phyloP scores from a whole-genome alignment of 306 rosid species.

The Morella rubra region DNA sequence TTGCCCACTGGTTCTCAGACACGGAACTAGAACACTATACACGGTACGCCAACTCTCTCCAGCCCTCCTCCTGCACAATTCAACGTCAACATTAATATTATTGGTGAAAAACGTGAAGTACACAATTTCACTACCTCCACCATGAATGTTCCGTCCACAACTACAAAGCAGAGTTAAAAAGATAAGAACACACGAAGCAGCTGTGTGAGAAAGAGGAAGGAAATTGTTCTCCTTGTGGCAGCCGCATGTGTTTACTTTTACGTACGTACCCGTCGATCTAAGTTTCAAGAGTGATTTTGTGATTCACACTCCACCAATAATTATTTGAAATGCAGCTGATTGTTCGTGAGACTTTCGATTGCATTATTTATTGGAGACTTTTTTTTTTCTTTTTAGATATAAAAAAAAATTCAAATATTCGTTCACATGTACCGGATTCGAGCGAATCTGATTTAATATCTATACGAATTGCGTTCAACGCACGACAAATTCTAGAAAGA shows the following conservation, averaged over 20 bases:
- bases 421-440: too few relatives aligned
- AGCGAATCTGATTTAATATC: too few relatives aligned
- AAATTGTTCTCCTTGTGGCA: background rate
- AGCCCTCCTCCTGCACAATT: background rate
- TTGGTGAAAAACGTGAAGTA: background rate
- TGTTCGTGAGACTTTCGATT: too few relatives aligned
- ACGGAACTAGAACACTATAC: constrained; percentile 9
- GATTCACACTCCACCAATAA: background rate
- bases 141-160: too few relatives aligned
- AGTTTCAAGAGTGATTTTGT: background rate
- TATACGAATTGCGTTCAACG: too few relatives aligned
- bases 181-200: background rate
- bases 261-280: background rate
- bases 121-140: background rate
- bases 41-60: constrained; percentile 20
- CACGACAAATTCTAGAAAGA: too few relatives aligned
- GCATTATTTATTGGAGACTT: too few relatives aligned
- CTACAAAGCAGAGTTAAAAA: too few relatives aligned
- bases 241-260: background rate
- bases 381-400: too few relatives aligned
- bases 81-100: constrained; percentile 1
- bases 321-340: too few relatives aligned
- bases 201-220: background rate
- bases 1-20: background rate
- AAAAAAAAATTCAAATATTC: too few relatives aligned